Evolutionary conservation across 495 filamentous ascomycete genomes (phyloP).

Genomic region (Beverwykella pulmonaria): DNA sequence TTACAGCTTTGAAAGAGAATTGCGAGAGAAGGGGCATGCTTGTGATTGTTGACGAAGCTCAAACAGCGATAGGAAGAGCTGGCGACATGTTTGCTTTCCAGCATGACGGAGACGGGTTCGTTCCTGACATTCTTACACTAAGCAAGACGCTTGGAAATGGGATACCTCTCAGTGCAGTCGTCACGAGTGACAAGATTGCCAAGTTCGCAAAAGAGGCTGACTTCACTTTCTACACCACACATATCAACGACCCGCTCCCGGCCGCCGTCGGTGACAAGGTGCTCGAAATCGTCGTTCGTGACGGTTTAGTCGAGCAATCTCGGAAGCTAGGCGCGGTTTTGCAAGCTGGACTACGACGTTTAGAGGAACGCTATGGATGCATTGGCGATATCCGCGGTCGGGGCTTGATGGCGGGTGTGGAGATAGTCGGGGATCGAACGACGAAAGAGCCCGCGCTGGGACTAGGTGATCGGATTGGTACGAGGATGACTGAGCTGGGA

Average conservation of each 20-base stretch:
- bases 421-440: slow-evolving; percentile 53
- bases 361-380: slow-evolving; percentile 55
- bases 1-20: slow-evolving; percentile 51
- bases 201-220: slow-evolving; percentile 44
- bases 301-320: slow-evolving; percentile 50
- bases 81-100: slow-evolving; percentile 57
- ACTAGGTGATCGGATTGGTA: slow-evolving; percentile 52
- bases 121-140: slow-evolving; percentile 58
- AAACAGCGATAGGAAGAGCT: slow-evolving; percentile 57
- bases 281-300: slow-evolving; percentile 58
- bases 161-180: slow-evolving; percentile 55
- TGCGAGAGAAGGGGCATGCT: slow-evolving; percentile 57
- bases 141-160: slow-evolving; percentile 61
- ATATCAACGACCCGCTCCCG: slow-evolving; percentile 59
- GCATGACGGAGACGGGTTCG: slow-evolving; percentile 50
- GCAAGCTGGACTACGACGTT: slow-evolving; percentile 47
- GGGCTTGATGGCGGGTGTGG: slow-evolving; percentile 57
- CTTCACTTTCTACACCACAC: slow-evolving; percentile 52
- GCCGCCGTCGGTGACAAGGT: slow-evolving; percentile 60
- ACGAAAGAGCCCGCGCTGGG: slow-evolving; percentile 51
- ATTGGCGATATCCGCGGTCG: slow-evolving; percentile 61
- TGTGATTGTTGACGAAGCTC: slow-evolving; percentile 59
- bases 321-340: slow-evolving; percentile 49
- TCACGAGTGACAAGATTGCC: slow-evolving; percentile 54
- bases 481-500: slow-evolving; percentile 53